These are phyloP conservation scores for Rhynchosporium agropyri DNA, from an alignment of 2,329 filamentous ascomycete species.

Conservation along the genomic window DNA sequence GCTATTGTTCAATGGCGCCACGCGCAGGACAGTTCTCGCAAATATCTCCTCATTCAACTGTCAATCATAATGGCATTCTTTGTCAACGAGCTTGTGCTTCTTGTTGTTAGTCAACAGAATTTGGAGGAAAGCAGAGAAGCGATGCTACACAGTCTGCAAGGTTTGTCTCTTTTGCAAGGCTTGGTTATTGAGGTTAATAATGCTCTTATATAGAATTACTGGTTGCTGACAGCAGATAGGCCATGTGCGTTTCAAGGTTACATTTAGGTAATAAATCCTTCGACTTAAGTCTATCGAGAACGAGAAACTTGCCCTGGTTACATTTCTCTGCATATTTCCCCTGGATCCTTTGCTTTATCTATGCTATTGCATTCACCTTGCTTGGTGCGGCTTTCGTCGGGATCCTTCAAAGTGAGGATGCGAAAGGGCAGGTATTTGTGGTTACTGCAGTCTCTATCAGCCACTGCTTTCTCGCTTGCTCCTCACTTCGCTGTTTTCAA, in stretches of 20 bases:
- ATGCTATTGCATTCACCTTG: neutral
- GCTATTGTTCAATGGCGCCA: neutral
- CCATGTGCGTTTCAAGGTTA: neutral
- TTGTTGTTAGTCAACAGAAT: neutral
- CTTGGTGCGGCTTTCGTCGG: neutral
- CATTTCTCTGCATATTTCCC: neutral
- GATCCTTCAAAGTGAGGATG: neutral
- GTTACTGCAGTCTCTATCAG: neutral
- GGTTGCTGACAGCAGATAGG: neutral
- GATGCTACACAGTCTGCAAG: neutral
- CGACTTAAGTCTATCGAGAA: neutral
- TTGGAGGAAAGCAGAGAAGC: neutral
- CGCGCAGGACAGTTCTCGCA: neutral
- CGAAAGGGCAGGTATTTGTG: neutral
- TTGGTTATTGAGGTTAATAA: neutral
- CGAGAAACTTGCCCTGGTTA: neutral
- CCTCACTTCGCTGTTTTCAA: neutral
- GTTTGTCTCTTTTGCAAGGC: conserved; percentile 1
- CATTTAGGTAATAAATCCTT: neutral
- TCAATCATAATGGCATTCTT: neutral
- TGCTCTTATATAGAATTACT: neutral
- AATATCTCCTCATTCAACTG: neutral
- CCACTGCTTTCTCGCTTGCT: neutral
- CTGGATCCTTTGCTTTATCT: neutral
- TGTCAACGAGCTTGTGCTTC: neutral